These are phyloP conservation scores for Candida sp. DNA, from an alignment of 1,139 yeast genomes.

Conservation along the genomic window DNA sequence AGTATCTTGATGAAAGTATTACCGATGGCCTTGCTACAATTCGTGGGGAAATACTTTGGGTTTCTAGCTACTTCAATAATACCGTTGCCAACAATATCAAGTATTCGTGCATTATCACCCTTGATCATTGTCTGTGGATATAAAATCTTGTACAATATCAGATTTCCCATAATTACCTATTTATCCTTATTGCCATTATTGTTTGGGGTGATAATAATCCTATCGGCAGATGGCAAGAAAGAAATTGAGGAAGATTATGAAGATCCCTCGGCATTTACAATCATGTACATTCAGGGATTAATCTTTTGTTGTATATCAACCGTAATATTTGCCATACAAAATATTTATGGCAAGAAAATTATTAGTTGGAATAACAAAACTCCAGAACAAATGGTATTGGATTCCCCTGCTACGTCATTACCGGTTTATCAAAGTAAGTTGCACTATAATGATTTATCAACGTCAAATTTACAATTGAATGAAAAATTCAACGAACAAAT, in stretches of 20 bases:
- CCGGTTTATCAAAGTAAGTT: not conserved
- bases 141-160: conserved; percentile 27
- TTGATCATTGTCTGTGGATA: conserved; percentile 34
- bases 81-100: conserved; percentile 37
- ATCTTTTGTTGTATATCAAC: conserved; percentile 28
- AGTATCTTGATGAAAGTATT: conserved; percentile 23
- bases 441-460: conserved; percentile 12
- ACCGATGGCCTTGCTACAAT: conserved; percentile 40
- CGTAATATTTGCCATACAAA: conserved; percentile 37
- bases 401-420: not conserved
- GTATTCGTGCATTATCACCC: conserved; percentile 40
- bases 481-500: conserved; percentile 16
- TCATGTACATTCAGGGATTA: conserved; percentile 25
- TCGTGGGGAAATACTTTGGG: conserved; percentile 34
- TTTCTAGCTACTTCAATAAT: conserved; percentile 37
- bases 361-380: conserved; percentile 30
- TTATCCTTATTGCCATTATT: conserved; percentile 34
- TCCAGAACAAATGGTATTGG: not conserved
- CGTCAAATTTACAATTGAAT: conserved; percentile 29
- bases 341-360: conserved; percentile 39
- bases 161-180: conserved; percentile 31
- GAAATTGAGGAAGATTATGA: not conserved
- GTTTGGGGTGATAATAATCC: conserved; percentile 35
- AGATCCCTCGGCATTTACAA: conserved; percentile 11
- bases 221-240: conserved; percentile 19